phyloP scores from a whole-genome alignment of 2,329 filamentous ascomycete species.

The Botrytis paeoniae region DNA sequence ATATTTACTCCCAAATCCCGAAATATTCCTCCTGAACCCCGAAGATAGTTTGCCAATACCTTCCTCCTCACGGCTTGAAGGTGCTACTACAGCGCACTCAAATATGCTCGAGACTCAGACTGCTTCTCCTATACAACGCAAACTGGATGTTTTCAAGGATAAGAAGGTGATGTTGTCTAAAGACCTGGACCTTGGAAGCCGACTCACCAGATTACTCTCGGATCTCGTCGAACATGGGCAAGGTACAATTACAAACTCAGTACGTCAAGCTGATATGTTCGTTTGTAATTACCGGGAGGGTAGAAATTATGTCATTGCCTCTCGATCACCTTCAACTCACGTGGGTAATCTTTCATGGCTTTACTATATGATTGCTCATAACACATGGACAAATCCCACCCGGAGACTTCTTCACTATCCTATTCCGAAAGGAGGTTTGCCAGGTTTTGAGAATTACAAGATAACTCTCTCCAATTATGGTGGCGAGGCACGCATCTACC shows the following conservation, averaged over 20 bases:
- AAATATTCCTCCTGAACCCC: slow-evolving; percentile 64
- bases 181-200: slow-evolving; percentile 69
- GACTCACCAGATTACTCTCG: slow-evolving; percentile 64
- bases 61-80: slow-evolving; percentile 59
- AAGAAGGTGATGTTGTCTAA: slow-evolving; percentile 73
- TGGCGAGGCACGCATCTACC: slow-evolving; percentile 86
- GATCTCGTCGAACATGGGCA: slow-evolving; percentile 70
- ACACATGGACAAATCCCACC: slow-evolving; percentile 83
- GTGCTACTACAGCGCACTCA: slow-evolving; percentile 59
- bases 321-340: slow-evolving; percentile 67
- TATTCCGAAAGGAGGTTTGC: slow-evolving; percentile 70
- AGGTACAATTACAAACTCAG: slow-evolving; percentile 62
- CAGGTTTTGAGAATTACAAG: slow-evolving; percentile 70
- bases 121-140: slow-evolving; percentile 46
- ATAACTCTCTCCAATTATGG: slow-evolving; percentile 97
- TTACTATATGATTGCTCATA: slow-evolving; percentile 84
- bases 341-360: slow-evolving; percentile 94
- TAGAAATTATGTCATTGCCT: slow-evolving; percentile 71
- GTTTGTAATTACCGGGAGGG: slow-evolving; percentile 87
- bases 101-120: slow-evolving; percentile 42
- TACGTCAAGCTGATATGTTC: slow-evolving; percentile 75
- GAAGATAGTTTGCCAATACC: slow-evolving; percentile 57
- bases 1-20: slow-evolving; percentile 81
- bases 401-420: slow-evolving; percentile 88
- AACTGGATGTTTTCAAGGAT: slow-evolving; percentile 71